phyloP scores from a whole-genome alignment of 306 rosid species.

The Medicago lupulina region DNA sequence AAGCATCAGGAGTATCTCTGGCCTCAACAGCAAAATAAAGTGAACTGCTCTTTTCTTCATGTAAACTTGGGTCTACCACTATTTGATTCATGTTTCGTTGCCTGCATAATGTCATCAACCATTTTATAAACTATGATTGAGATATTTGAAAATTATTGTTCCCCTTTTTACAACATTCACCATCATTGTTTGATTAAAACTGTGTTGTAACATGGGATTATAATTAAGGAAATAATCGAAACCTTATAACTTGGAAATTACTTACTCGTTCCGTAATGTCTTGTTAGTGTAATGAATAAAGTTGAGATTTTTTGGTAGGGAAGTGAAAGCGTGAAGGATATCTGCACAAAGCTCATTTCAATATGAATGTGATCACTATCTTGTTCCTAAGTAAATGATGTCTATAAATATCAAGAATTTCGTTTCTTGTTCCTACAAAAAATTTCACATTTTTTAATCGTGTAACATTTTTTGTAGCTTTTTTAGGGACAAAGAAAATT shows the following conservation, averaged over 20 bases:
- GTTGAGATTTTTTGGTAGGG: constrained; percentile 63
- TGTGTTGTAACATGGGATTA: constrained; percentile 1
- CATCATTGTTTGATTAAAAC: not conserved
- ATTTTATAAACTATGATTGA: constrained; percentile 28
- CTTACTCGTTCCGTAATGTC: constrained; percentile 69
- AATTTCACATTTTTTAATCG: too few relatives aligned
- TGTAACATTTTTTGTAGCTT: too few relatives aligned
- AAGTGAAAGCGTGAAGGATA: constrained; percentile 69
- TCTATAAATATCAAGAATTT: too few relatives aligned
- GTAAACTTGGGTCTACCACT: constrained; percentile 69
- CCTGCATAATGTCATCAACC: constrained; percentile 49
- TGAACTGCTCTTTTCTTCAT: constrained; percentile 49
- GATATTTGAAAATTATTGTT: constrained; percentile 14
- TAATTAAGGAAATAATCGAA: constrained; percentile 32
- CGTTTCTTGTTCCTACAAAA: too few relatives aligned
- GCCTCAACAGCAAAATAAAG: constrained; percentile 70
- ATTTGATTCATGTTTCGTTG: constrained; percentile 52
- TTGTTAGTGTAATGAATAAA: constrained; percentile 65
- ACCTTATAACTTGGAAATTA: constrained; percentile 17
- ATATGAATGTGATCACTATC: constrained; percentile 18
- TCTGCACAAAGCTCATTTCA: constrained; percentile 53
- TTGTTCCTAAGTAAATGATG: too few relatives aligned
- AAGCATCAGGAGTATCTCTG: constrained; percentile 66
- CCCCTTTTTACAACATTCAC: not conserved
- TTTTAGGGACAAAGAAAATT: too few relatives aligned